These are phyloP conservation scores for Collybia nuda DNA, from an alignment of 768 basidiomycete species.

Conservation along the genomic window DNA sequence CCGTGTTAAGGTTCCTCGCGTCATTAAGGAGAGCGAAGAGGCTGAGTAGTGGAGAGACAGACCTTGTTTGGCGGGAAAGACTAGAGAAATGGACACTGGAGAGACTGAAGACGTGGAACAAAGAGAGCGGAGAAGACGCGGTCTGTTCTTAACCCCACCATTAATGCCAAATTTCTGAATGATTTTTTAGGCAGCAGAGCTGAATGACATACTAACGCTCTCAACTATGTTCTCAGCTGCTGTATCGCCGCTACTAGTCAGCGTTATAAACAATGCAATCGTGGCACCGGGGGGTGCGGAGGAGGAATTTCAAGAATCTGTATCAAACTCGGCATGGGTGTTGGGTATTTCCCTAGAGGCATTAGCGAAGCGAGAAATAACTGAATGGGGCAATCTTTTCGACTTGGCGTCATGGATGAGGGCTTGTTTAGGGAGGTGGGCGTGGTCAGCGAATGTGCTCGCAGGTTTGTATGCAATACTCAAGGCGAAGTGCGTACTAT, in stretches of 20 bases:
- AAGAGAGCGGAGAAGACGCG: conserved; percentile 34
- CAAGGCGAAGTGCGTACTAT: conserved; percentile 41
- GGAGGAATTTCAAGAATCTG: conserved; percentile 15
- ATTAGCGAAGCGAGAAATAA: conserved; percentile 40
- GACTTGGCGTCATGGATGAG: conserved; percentile 52
- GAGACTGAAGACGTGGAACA: conserved; percentile 41
- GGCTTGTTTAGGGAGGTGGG: conserved; percentile 49
- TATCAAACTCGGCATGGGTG: conserved; percentile 50
- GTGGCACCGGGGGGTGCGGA: conserved; percentile 21
- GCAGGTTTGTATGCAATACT: conserved; percentile 51
- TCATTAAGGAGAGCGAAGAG: conserved; percentile 46
- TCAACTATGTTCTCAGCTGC: conserved; percentile 49
- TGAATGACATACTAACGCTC: conserved; percentile 56
- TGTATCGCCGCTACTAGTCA: conserved; percentile 38
- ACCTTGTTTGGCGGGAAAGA: conserved; percentile 57
- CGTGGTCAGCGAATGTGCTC: conserved; percentile 56
- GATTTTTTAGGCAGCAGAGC: conserved; percentile 40
- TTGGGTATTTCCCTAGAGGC: conserved; percentile 59
- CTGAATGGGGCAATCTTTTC: conserved; percentile 47
- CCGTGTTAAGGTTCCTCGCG: conserved; percentile 50
- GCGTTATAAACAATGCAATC: conserved; percentile 44
- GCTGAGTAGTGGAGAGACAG: conserved; percentile 46
- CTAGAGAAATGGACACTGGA: conserved; percentile 49
- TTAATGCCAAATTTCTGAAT: not conserved
- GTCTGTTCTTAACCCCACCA: conserved; percentile 25